A percentile compares a stretch with the other conserved stretches of the same genome.
phyloP scores from a whole-genome alignment of 2,329 filamentous ascomycete species.

The Aspergillus glaucus region DNA sequence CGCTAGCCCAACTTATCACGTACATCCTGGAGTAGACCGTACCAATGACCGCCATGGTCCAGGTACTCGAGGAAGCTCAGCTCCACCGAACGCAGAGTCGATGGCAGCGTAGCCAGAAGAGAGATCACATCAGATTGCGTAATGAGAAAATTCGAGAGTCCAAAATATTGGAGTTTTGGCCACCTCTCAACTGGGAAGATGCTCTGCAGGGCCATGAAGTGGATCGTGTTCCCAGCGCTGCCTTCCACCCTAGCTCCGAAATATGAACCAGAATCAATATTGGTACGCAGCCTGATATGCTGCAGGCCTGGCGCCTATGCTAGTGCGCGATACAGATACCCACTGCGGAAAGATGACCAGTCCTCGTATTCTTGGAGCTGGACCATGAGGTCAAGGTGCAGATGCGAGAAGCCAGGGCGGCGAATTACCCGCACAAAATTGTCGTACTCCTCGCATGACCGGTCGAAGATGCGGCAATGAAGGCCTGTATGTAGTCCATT shows the following conservation, averaged over 20 bases:
- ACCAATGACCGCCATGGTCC: constrained; percentile 4
- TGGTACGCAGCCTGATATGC: neutral
- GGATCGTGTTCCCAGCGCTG: neutral
- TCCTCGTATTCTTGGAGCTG: neutral
- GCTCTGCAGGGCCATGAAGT: constrained; percentile 10
- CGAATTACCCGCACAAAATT: neutral
- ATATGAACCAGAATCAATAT: neutral
- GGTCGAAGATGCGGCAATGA: constrained; percentile 25
- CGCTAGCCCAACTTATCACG: constrained; percentile 13
- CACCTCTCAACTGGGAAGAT: constrained; percentile 27
- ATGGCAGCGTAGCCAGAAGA: constrained; percentile 22
- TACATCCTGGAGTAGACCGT: constrained; percentile 13
- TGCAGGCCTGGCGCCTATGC: neutral
- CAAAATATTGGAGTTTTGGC: constrained; percentile 25
- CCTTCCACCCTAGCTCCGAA: neutral
- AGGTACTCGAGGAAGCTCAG: constrained; percentile 28
- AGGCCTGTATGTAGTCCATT: constrained; percentile 25
- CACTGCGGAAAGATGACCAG: neutral
- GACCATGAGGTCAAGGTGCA: constrained; percentile 3
- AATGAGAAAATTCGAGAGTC: constrained; percentile 22
- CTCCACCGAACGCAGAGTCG: constrained; percentile 24
- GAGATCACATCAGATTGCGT: constrained; percentile 19
- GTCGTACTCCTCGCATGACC: constrained; percentile 17
- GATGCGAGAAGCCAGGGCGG: too few species aligned
- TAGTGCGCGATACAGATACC: neutral